These are phyloP conservation scores for Parachlorella kessleri DNA, from an alignment of 139 green algal species.

Conservation along the genomic window DNA sequence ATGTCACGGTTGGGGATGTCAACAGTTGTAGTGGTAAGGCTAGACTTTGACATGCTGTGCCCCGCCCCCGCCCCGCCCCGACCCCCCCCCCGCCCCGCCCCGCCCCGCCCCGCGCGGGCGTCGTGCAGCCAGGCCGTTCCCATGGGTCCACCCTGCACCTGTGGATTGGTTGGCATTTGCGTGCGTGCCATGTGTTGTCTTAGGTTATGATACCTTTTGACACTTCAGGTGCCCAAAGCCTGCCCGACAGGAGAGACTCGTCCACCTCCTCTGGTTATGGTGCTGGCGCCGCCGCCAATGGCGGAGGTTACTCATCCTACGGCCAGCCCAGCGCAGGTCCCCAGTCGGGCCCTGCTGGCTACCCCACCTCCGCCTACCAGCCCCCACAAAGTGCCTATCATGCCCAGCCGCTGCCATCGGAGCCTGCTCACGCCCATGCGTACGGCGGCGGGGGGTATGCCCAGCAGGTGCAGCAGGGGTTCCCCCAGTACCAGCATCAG, in stretches of 20 bases:
- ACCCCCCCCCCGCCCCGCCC: too few relatives aligned
- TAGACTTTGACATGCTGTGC: too few relatives aligned
- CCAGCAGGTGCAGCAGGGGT: not conserved
- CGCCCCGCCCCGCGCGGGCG: too few relatives aligned
- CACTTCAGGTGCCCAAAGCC: not conserved
- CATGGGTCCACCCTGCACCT: too few relatives aligned
- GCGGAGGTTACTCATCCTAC: constrained; percentile 1
- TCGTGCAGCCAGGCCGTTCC: too few relatives aligned
- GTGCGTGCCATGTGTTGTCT: too few relatives aligned
- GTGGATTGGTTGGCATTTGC: too few relatives aligned
- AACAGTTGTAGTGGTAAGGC: too few relatives aligned
- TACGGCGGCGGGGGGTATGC: not conserved
- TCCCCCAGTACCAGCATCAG: not conserved
- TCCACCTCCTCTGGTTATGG: too few relatives aligned
- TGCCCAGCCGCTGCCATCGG: not conserved
- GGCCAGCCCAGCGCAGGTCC: not conserved
- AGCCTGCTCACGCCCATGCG: not conserved
- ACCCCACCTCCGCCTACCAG: not conserved
- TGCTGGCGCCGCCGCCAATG: not conserved
- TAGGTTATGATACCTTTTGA: too few relatives aligned
- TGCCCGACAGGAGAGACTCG: not conserved
- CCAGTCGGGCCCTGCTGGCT: not conserved
- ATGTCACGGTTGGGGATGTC: too few relatives aligned
- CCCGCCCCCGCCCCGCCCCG: too few relatives aligned
- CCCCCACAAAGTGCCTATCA: not conserved